Base-by-base conservation (phyloP, 495 filamentous ascomycete species). In the Tuber melanosporum region DNA sequence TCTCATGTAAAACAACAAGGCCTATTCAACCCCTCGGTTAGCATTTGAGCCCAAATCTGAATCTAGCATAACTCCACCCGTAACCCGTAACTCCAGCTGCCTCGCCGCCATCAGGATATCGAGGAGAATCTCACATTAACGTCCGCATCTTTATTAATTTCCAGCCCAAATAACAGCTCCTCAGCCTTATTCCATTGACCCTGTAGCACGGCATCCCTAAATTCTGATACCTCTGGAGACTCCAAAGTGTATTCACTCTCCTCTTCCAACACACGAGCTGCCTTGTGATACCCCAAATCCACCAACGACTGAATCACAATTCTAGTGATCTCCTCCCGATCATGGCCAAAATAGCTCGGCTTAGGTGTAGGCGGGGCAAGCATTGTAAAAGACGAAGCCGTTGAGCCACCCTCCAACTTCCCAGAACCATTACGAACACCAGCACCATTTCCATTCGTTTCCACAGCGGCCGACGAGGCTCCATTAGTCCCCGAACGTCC, bases 221-320 rank as follows among this genome's bases (percentile, higher is more conserved):
- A 98, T 15, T 92, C 89, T 42, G 94, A 91, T 66, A 98, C 95
- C 8, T 91, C 89, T 20, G 91, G 88, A 73, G 89, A 95, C 84
- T 99, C 95, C 75, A 99, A 87, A 82, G 94, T 89, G 84, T 89
- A 97, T 9, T 95, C 95, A 81, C 94, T 98, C 85, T 95, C 93
- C 74, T 90, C 86, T 82, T 88, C 90, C 75, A 99, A 86, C 76
- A 86, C 88, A 32, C 88, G 87, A 46, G 96, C 95, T 41, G 95
- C 91, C 9, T 85, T 86, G 74, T 89, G 86, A 84, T 98, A 98
- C 3, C 95, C 95, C 84, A 98, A 85, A 84, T 98, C 95, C 39
- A 88, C 87, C 71, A 99, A 85, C 47, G 93, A 92, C 84, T 99
- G 95, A 80, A 98, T 96, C 78, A 98, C 84, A 73, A 99, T 92